phyloP scores from a whole-genome alignment of 2,329 filamentous ascomycete species.

The Calonectria pseudoreteaudii region DNA sequence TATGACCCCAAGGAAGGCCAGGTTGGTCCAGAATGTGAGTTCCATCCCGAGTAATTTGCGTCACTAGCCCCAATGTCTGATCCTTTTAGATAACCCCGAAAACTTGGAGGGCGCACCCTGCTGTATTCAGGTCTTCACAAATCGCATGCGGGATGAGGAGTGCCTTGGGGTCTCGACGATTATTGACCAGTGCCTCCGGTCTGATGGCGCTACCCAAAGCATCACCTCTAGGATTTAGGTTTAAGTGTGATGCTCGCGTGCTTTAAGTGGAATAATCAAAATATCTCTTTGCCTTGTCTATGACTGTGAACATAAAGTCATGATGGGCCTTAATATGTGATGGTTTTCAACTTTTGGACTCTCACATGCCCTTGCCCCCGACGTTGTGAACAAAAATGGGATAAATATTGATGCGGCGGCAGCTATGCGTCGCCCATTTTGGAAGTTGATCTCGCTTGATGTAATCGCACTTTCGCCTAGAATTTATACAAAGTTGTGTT shows the following conservation, averaged over 20 bases:
- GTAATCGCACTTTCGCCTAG: too few relatives aligned
- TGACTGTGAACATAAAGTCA: too few relatives aligned
- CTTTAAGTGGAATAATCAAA: background rate
- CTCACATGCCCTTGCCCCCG: too few relatives aligned
- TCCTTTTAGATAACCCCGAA: constrained; percentile 41
- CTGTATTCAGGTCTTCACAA: constrained; percentile 59
- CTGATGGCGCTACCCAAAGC: background rate
- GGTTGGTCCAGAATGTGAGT: constrained; percentile 23
- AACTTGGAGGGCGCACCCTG: constrained; percentile 56
- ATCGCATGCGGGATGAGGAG: constrained; percentile 61
- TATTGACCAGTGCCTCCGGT: constrained; percentile 26
- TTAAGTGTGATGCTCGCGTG: background rate
- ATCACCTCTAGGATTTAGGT: background rate
- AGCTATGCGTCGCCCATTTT: too few relatives aligned
- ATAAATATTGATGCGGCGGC: too few relatives aligned
- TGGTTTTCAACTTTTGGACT: too few relatives aligned
- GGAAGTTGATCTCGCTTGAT: too few relatives aligned
- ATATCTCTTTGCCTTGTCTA: accelerated
- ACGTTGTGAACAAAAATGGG: too few relatives aligned
- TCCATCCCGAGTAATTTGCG: background rate
- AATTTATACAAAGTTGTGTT: too few relatives aligned
- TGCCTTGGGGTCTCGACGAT: constrained; percentile 42
- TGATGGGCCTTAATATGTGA: too few relatives aligned
- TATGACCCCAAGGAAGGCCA: constrained; percentile 11
- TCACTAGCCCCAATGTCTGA: background rate